Evolutionary conservation across 176 grass and related monocot genomes (phyloP).

Genomic region (Ensete glaucum): DNA sequence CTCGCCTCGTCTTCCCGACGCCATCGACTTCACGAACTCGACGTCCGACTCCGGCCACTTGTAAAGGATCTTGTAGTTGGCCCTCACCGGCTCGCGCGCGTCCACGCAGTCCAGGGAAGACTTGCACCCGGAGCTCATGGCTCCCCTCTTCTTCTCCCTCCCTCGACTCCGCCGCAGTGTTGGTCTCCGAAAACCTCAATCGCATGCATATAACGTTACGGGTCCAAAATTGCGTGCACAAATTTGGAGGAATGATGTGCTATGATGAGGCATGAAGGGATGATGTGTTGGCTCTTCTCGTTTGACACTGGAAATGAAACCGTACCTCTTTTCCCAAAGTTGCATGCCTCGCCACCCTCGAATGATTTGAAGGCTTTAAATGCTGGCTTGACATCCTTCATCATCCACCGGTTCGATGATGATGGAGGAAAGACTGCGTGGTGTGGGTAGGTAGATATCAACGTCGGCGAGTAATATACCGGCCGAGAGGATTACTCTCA

Average conservation of each 20-base stretch:
- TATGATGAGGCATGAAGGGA: constrained; percentile 20
- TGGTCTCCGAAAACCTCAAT: background rate
- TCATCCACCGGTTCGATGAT: too few relatives aligned
- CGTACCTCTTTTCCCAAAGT: background rate
- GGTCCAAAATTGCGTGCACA: too few relatives aligned
- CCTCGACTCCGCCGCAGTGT: too few relatives aligned
- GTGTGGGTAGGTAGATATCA: too few relatives aligned
- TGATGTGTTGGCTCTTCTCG: background rate
- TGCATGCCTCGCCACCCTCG: background rate
- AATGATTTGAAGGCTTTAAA: too few relatives aligned
- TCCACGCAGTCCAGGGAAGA: constrained; percentile 48
- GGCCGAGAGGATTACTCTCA: background rate
- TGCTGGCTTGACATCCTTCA: too few relatives aligned
- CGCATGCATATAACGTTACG: background rate
- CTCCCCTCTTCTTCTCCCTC: background rate
- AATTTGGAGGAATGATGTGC: constrained; percentile 29
- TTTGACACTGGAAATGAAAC: background rate
- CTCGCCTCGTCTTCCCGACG: too few relatives aligned
- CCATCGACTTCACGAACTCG: constrained; percentile 70
- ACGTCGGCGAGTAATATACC: too few relatives aligned
- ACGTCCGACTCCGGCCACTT: constrained; percentile 97
- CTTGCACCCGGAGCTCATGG: constrained; percentile 69
- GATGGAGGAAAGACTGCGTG: too few relatives aligned
- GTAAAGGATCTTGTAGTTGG: constrained; percentile 78
- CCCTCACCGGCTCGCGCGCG: constrained; percentile 46